A percentile compares a stretch with the other conserved stretches of the same genome.
phyloP scores from a whole-genome alignment of 2,329 filamentous ascomycete species.

The Alternaria atra region DNA sequence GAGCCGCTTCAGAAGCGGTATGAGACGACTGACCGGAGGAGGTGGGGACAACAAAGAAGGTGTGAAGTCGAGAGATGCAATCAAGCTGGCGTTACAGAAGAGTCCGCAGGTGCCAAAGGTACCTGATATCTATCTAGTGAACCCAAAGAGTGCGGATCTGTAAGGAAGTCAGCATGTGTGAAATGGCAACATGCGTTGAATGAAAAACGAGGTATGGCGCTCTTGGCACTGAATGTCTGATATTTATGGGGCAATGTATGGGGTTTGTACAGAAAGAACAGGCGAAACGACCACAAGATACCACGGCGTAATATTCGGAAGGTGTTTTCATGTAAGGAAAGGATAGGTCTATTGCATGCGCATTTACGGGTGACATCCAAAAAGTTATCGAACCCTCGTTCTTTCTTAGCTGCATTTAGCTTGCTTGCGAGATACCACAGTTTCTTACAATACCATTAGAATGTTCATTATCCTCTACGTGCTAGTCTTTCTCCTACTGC shows the following conservation, averaged over 20 bases:
- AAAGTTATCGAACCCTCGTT: conserved; percentile 11
- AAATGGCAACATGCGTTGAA: neutral
- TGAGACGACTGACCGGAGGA: conserved; percentile 70
- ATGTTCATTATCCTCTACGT: neutral
- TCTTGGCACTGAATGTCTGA: neutral
- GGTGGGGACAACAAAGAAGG: conserved; percentile 53
- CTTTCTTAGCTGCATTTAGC: neutral
- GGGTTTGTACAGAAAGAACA: neutral
- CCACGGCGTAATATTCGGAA: conserved; percentile 3
- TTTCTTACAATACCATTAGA: conserved; percentile 9
- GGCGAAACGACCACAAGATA: neutral
- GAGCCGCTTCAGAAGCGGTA: conserved; percentile 60
- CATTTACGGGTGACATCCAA: neutral
- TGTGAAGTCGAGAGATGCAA: conserved; percentile 48
- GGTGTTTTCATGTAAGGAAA: neutral
- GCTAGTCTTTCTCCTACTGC: neutral
- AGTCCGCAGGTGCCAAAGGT: conserved; percentile 60
- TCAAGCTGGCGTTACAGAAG: conserved; percentile 49
- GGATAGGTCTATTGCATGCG: conserved; percentile 1
- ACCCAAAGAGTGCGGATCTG: conserved; percentile 49
- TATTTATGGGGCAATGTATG: neutral
- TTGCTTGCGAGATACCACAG: conserved; percentile 27
- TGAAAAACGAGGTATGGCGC: neutral
- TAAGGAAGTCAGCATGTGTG: conserved; percentile 7
- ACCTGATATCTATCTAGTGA: conserved; percentile 55